Evolutionary conservation across 805 yeast species (phyloP), one percentile per base, ranked within the genome.

Genomic region (Monosporozyma aerobia): DNA sequence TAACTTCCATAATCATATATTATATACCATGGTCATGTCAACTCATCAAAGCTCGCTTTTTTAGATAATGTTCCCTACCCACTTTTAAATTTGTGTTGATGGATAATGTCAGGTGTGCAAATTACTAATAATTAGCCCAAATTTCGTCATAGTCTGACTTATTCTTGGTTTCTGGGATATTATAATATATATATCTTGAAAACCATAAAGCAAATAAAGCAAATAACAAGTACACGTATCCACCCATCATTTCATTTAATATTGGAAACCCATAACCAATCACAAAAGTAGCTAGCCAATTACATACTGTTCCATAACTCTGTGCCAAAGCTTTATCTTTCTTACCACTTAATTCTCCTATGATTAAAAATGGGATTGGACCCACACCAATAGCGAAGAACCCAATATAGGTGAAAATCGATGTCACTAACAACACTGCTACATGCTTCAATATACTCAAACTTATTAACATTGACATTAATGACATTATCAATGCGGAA

Each of bases 301-400:
- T 94, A 72, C 87, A 80, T 13, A 88, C 80, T 0, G 94, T 89
- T 11, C 96, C 98, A 75, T 87, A 85, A 64, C 96, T 84, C 69
- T 94, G 99, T 0, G 98, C 97, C 46, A 82, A 74, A 2, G 90
- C 90, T 53, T 82, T 82, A 1, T 92, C 92, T 54, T 82, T 80
- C 1, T 77, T 71, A 1, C 80, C 72, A 0, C 95, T 85, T n/a
- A 92, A 82, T 65, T 94, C 98, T 6, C 95, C 80, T 10, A 92
- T 83, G 50, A 90, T 70, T 58, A 92, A 71, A 70, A 94, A 92
- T 44, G 99, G 99, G 51, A 94, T 90, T 6, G 99, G 99, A 0
- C 99, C 99, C 56, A 90, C 67, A 0, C 99, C 99, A 35, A 86
- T 72, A 0, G 97, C 98, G 73, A 92, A 94, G 29, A 89, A 79